Conservation (phyloP, 805 yeast species). For the Teunomyces funiuensis region DNA sequence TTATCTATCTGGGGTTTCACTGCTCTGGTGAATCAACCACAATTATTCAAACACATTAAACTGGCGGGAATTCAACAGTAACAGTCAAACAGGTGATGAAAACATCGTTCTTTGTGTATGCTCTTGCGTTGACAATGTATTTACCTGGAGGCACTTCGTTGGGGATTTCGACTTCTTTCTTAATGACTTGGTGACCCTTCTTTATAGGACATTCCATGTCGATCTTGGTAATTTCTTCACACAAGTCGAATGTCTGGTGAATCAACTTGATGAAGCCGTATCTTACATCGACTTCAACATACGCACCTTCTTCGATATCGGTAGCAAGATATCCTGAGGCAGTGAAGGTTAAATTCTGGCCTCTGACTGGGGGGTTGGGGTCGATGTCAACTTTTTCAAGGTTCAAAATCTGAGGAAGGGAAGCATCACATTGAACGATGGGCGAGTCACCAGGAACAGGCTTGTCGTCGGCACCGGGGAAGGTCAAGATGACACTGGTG, state of each 20-base stretch:
- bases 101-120: conserved; percentile 80
- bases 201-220: conserved; percentile 82
- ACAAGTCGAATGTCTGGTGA: conserved; percentile 88
- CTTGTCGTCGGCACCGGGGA: conserved; percentile 43
- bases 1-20: no score
- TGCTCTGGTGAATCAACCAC: no score
- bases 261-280: conserved; percentile 88
- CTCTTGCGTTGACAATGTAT: conserved; percentile 84
- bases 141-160: conserved; percentile 93
- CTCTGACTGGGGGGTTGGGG: conserved; percentile 91
- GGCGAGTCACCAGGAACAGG: conserved; percentile 95
- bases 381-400: conserved; percentile 57
- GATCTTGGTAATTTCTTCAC: conserved; percentile 82
- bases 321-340: conserved; percentile 67
- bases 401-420: conserved; percentile 59
- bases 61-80: conserved; percentile 55
- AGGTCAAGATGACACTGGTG: conserved; percentile 13
- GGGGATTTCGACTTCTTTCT: conserved; percentile 81
- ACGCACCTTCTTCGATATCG: conserved; percentile 78
- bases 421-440: conserved; percentile 69
- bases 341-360: conserved; percentile 73
- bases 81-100: conserved; percentile 84
- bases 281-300: conserved; percentile 89
- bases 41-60: no score
- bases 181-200: conserved; percentile 64